These are phyloP conservation scores for Datura wrightii DNA, from an alignment of 257 asterid genomes.

Conservation along the genomic window DNA sequence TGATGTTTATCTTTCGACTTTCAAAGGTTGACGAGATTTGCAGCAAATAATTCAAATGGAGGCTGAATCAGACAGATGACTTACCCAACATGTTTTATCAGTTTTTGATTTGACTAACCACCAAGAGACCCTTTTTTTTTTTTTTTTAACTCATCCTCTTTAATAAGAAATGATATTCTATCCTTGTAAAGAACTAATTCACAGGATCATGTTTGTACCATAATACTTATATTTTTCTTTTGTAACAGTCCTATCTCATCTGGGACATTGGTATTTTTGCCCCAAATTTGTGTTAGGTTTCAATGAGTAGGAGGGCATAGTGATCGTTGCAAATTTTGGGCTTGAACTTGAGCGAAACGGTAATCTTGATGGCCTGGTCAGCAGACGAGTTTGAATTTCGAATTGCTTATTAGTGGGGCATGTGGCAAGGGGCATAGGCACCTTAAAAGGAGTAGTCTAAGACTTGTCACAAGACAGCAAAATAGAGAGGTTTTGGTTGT, in stretches of 20 bases:
- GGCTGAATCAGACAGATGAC: slow-evolving; percentile 9
- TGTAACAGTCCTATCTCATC: background rate
- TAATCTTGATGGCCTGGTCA: too few species aligned
- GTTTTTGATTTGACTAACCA: background rate
- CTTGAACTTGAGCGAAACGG: too few species aligned
- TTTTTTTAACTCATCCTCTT: background rate
- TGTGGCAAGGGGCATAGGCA: too few species aligned
- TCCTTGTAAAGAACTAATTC: background rate
- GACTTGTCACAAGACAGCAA: too few species aligned
- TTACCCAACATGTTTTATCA: background rate
- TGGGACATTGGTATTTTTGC: background rate
- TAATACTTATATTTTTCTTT: background rate
- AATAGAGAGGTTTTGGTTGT: too few species aligned
- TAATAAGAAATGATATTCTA: background rate
- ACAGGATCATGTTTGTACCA: background rate
- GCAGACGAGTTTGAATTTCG: too few species aligned
- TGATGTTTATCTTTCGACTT: background rate
- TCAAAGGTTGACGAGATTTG: background rate
- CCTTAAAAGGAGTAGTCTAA: too few species aligned
- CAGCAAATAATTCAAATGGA: background rate
- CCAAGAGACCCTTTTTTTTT: background rate
- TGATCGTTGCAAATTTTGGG: too few species aligned
- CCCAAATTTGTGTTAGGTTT: too few species aligned
- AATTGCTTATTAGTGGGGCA: too few species aligned
- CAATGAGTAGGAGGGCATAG: too few species aligned